Conservation (phyloP, 352 stramenopile genomes). For the Phytopythium chamaehyphon region DNA sequence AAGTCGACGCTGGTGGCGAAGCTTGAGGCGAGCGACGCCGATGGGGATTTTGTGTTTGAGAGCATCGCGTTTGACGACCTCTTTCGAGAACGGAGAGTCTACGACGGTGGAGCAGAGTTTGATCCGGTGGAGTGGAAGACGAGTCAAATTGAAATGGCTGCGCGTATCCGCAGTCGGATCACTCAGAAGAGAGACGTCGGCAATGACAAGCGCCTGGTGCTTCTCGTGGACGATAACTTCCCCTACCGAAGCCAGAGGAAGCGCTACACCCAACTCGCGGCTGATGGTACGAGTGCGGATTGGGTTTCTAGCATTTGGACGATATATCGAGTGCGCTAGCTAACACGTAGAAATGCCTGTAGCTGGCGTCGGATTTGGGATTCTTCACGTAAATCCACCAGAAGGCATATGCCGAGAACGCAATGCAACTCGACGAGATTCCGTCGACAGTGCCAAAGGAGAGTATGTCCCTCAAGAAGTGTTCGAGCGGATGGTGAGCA, state of each 20-base stretch:
- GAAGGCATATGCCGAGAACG: constrained; percentile 26
- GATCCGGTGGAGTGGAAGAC: constrained; percentile 49
- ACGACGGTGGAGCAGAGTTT: constrained; percentile 18
- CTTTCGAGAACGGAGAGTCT: constrained; percentile 17
- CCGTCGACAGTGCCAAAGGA: background rate
- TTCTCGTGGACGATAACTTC: constrained; percentile 76
- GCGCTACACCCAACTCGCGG: constrained; percentile 51
- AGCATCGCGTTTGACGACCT: constrained; percentile 61
- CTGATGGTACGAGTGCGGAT: constrained; percentile 13
- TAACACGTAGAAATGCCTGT: constrained; percentile 5
- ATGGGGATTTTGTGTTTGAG: constrained; percentile 14
- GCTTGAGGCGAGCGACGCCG: constrained; percentile 10
- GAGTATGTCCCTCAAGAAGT: constrained; percentile 33
- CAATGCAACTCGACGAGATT: constrained; percentile 28
- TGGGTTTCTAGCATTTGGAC: background rate
- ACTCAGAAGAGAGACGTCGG: background rate
- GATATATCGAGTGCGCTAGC: no score
- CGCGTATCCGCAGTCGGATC: constrained; percentile 14
- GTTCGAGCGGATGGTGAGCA: constrained; percentile 41
- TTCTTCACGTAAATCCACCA: constrained; percentile 33
- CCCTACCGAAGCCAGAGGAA: constrained; percentile 66
- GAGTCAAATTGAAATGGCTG: constrained; percentile 43
- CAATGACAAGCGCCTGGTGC: constrained; percentile 17
- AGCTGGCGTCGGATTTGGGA: constrained; percentile 42
- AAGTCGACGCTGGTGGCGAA: constrained; percentile 58